A percentile compares a stretch with the other conserved stretches of the same genome.
phyloP scores from a whole-genome alignment of 176 grass and related monocot species.

The Rhynchospora pubera region DNA sequence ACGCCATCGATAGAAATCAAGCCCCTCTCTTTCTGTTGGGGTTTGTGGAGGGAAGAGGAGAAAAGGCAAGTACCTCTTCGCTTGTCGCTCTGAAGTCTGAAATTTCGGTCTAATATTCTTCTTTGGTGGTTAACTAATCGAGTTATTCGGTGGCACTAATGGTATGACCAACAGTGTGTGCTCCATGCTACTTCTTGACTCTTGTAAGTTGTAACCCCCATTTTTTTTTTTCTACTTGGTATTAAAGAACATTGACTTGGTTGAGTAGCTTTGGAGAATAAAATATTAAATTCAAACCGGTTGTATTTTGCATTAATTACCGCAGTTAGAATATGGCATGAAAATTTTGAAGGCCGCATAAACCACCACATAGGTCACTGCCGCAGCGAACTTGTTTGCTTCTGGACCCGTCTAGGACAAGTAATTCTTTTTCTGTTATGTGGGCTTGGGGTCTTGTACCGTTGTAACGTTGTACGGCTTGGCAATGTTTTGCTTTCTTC shows the following conservation, averaged over 20 bases:
- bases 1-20: background rate
- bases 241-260: background rate
- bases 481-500: background rate
- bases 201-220: too few relatives aligned
- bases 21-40: background rate
- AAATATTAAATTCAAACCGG: too few relatives aligned
- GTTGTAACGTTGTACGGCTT: too few relatives aligned
- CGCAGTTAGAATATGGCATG: background rate
- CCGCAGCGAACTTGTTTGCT: background rate
- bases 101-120: slow-evolving; percentile 2
- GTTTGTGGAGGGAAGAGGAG: background rate
- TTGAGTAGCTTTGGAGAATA: background rate
- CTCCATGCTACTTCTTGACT: background rate
- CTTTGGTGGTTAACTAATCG: background rate
- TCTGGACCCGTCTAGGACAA: background rate
- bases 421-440: background rate
- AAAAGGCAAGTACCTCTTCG: slow-evolving; percentile 7
- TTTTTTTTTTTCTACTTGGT: background rate
- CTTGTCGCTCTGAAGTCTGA: slow-evolving; percentile 16
- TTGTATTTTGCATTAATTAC: too few relatives aligned
- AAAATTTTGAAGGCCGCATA: background rate
- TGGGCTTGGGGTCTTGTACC: background rate
- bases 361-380: background rate
- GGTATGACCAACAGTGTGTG: background rate
- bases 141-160: background rate